Base-by-base conservation (phyloP, 306 rosid species). In the Dryas alaskensis region DNA sequence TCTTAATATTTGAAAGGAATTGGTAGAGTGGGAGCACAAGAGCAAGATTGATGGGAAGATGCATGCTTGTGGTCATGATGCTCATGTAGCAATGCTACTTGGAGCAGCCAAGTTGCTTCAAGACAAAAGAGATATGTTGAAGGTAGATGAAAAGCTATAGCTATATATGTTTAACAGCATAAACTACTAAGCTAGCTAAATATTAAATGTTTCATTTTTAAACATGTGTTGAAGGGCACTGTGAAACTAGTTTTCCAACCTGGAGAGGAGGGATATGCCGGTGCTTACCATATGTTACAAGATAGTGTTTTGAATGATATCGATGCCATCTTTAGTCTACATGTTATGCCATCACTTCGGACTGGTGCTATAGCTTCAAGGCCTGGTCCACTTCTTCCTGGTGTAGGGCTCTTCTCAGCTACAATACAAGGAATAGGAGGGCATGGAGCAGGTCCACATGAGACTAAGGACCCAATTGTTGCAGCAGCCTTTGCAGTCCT, bases 21-120 rank as follows among this genome's bases (percentile, higher is more conserved):
- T 83, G 31, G 83, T 86, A 61, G 85, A 86, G 54, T 86, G 85
- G 87, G 85, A 86, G 39, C 69, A 70, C 78, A 83, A 80, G 78
- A 86, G 89, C 81, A 86, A 83, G 75, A 65, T 77, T 59, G 77
- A 82, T 19, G 87, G 87, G 42, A 86, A 83, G 67, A 86, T 83
- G 89, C 87, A 86, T 39, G 87, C 81, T 13, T 83, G 83, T 54
- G 89, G 89, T 11, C 89, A 86, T 53, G 89, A 82, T 75, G 54
- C 89, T 57, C 89, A 86, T 58, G 87, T 83, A 25, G 83, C 89
- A 58, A 86, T 86, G 89, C 80, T 86, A 42, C 74, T 86, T 50
- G 89, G 89, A 72, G 87, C 89, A 73, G 89, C 87, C 13, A 86
- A 81, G 79, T 71, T 86, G 60, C 87, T 82, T 42, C 89, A 82